Evolutionary conservation across 345 rosid species (phyloP).

Genomic region (Carallia brachiata): DNA sequence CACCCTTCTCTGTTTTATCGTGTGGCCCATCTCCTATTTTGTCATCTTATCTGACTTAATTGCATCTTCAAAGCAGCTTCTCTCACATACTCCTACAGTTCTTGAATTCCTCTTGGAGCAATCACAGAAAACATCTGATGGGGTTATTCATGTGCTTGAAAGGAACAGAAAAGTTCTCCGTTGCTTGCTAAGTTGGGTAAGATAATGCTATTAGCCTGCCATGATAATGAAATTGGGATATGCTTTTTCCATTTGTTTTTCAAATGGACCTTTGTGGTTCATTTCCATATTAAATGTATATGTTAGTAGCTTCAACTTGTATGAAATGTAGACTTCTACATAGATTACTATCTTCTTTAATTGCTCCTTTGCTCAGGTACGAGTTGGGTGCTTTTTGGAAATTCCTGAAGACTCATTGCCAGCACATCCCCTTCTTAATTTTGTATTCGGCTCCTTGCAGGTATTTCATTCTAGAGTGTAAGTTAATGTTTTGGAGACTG

Average conservation of each 20-base stretch:
- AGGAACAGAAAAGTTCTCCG: constrained; percentile 76
- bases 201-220: constrained; percentile 14
- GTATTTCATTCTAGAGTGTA: constrained; percentile 28
- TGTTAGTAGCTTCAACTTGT: neutral
- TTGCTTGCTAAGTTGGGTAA: constrained; percentile 96
- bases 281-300: neutral
- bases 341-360: constrained; percentile 1
- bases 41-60: constrained; percentile 6
- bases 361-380: constrained; percentile 51
- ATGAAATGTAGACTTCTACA: neutral
- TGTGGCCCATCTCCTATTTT: neutral
- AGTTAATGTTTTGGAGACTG: constrained; percentile 10
- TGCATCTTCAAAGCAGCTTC: constrained; percentile 51
- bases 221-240: neutral
- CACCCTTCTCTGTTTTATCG: neutral
- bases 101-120: constrained; percentile 84
- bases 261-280: neutral
- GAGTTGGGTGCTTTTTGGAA: constrained; percentile 95
- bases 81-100: constrained; percentile 73
- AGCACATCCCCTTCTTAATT: constrained; percentile 81
- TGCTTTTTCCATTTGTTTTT: neutral
- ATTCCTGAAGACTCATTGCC: constrained; percentile 66
- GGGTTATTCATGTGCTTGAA: constrained; percentile 51
- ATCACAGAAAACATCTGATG: constrained; percentile 61
- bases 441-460: constrained; percentile 76